Base-by-base conservation (phyloP, 306 rosid genomes). In the Macrotyloma uniflorum region DNA sequence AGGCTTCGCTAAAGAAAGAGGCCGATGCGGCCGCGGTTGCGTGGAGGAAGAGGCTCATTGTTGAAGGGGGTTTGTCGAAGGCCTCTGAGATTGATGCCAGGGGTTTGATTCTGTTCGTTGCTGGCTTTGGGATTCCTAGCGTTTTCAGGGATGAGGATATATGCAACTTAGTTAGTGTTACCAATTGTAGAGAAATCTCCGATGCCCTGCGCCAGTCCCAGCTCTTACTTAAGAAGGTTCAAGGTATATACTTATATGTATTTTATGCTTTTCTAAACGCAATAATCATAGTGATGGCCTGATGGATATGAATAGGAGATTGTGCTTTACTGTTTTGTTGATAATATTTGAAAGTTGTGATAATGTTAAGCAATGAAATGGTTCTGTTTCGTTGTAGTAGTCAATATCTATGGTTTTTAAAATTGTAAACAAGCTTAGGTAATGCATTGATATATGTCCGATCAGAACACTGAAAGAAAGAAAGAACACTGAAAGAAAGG, bases 91-190 rank as follows among this genome's bases (percentile, higher is more conserved):
- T 74, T 66, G 93, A 89, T 87, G 89, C 93, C 10, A 81, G 79
- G 79, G 93, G 93, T 19, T 87, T 89, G 90, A 47, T 87, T 72
- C 75, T 89, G 30, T 84, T 87, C 22, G 36, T 89, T 72, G 93
- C 86, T 38, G 74, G 80, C 35, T 89, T 83, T 73, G 90, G 90
- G 49, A 80, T 87, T 53, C 89, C 90, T 2, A 3, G 9, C 75
- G 11, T 20, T 38, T 89, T 87, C 67, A 70, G 58, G 33, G 78
- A 87, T 16, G 82, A 87, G 12, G 93, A 89, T 47, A 23, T 89
- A 33, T 49, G 36, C 61, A 76, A 79, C 79, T 84, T 89, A 82
- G 59, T 89, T 54, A 83, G 57, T 13, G 71, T 78, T 67, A 81
- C 88, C 70, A 80, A 85, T 62, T 53, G 80, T 2, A 49, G 77